Evolutionary conservation across 495 filamentous ascomycete genomes (phyloP).

Genomic region (Pyronema omphalodes): DNA sequence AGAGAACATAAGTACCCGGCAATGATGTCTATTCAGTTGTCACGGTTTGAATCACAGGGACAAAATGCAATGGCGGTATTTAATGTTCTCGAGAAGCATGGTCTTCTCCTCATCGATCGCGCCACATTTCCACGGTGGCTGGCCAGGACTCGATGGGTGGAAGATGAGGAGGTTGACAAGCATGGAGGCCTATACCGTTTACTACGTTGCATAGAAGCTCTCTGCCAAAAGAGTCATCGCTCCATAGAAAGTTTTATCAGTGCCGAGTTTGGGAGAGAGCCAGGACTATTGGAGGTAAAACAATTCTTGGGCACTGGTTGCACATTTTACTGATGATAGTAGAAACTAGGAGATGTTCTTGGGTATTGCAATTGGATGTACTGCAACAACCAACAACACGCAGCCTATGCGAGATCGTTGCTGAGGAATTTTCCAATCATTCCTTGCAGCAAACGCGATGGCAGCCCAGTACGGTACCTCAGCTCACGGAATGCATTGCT

Average conservation of each 20-base stretch:
- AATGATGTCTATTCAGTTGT: not conserved
- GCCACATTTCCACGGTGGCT: not conserved
- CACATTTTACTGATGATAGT: not conserved
- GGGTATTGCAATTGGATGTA: not conserved
- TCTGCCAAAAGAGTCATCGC: not conserved
- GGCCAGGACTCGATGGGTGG: not conserved
- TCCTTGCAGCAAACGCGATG: not conserved
- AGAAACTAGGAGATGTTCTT: not conserved
- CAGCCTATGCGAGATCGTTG: not conserved
- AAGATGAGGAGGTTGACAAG: conserved; percentile 4
- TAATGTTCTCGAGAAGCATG: not conserved
- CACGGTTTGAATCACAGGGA: not conserved
- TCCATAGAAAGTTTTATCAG: not conserved
- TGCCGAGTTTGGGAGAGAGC: not conserved
- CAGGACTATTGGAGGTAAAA: not conserved
- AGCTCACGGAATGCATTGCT: not conserved
- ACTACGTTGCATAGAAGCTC: conserved; percentile 9
- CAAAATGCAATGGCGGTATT: not conserved
- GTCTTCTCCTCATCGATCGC: not conserved
- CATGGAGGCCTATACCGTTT: conserved; percentile 5
- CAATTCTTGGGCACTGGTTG: too few species aligned
- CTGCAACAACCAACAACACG: not conserved
- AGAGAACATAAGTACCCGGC: not conserved
- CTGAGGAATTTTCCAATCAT: not conserved
- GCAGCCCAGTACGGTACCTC: not conserved